Percentiles rank a stretch among this genome's conserved stretches.
phyloP scores from a whole-genome alignment of 2,329 filamentous ascomycete genomes.

The Trichoderma endophyticum region DNA sequence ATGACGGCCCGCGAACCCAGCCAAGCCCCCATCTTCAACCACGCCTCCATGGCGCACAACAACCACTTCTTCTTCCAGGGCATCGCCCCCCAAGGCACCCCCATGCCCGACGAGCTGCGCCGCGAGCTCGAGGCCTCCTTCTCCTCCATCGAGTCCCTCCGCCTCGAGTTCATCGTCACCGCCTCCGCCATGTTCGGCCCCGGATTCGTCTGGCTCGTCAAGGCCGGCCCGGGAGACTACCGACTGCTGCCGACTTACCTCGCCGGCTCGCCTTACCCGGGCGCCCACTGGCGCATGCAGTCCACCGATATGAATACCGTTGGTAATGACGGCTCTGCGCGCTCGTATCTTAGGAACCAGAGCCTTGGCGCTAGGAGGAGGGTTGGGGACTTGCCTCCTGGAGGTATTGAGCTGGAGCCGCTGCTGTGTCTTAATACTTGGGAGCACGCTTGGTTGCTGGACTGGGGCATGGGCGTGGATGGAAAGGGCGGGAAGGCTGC shows the following conservation, averaged over 20 bases:
- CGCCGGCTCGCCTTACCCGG: slow-evolving; percentile 82
- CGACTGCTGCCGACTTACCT: slow-evolving; percentile 85
- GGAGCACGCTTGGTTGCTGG: slow-evolving; percentile 88
- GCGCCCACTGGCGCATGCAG: slow-evolving; percentile 76
- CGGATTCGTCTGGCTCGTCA: slow-evolving; percentile 94
- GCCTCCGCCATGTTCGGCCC: slow-evolving; percentile 93
- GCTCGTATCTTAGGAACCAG: slow-evolving; percentile 40
- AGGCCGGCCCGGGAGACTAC: slow-evolving; percentile 47
- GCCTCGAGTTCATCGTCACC: slow-evolving; percentile 73
- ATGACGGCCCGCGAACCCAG: slow-evolving; percentile 74
- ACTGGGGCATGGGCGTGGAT: slow-evolving; percentile 61
- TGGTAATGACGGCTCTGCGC: slow-evolving; percentile 38
- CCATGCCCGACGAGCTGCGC: slow-evolving; percentile 56
- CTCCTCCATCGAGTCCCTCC: slow-evolving; percentile 78
- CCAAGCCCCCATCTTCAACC: slow-evolving; percentile 82
- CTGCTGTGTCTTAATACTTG: slow-evolving; percentile 92
- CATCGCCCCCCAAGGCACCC: slow-evolving; percentile 41
- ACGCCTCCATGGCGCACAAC: slow-evolving; percentile 95
- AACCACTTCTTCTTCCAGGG: slow-evolving; percentile 76
- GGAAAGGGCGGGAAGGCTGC: slow-evolving; percentile 69
- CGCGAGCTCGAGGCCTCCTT: slow-evolving; percentile 66
- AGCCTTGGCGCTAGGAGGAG: slow-evolving; percentile 30
- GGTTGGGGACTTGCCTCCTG: slow-evolving; percentile 50
- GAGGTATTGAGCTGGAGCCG: slow-evolving; percentile 67
- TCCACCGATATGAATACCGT: slow-evolving; percentile 66